Conservation (phyloP, 768 basidiomycete genomes). For the Mycena maculata region DNA sequence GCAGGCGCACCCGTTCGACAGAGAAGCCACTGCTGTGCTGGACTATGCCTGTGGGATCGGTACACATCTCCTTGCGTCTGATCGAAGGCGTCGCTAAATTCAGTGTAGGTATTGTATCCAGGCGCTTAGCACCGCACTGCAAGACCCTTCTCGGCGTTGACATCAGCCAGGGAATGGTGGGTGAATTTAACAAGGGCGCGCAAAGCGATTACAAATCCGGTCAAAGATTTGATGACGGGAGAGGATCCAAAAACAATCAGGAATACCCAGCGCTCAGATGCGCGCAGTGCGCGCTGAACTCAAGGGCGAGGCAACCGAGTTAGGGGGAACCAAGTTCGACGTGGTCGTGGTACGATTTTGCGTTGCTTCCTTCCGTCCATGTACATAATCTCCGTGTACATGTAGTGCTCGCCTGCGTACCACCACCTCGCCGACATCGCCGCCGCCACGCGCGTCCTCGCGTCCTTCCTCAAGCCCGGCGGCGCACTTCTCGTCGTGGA, state of each 20-base stretch:
- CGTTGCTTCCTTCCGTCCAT: background rate
- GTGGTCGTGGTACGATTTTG: constrained; percentile 70
- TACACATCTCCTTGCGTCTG: background rate
- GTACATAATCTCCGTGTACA: constrained; percentile 3
- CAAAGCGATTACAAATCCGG: constrained; percentile 39
- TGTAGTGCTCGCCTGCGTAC: constrained; percentile 71
- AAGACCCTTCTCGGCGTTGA: constrained; percentile 81
- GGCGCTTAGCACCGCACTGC: constrained; percentile 66
- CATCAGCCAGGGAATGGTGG: constrained; percentile 79
- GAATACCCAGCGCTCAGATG: constrained; percentile 73
- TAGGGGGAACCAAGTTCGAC: constrained; percentile 71
- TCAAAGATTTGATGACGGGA: no score
- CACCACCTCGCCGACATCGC: constrained; percentile 68
- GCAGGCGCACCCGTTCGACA: constrained; percentile 33
- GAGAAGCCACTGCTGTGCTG: constrained; percentile 31
- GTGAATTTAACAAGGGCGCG: constrained; percentile 72
- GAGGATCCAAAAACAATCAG: constrained; percentile 2
- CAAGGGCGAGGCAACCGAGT: constrained; percentile 58
- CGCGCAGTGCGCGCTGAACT: constrained; percentile 65
- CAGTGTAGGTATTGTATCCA: constrained; percentile 68
- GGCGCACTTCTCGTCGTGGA: constrained; percentile 69
- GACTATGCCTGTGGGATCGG: constrained; percentile 40
- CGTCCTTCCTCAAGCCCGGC: constrained; percentile 63
- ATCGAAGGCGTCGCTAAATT: background rate
- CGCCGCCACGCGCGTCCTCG: constrained; percentile 59